Conservation (phyloP, 2,329 filamentous ascomycete species). For the Aspergillus hiratsukae region DNA sequence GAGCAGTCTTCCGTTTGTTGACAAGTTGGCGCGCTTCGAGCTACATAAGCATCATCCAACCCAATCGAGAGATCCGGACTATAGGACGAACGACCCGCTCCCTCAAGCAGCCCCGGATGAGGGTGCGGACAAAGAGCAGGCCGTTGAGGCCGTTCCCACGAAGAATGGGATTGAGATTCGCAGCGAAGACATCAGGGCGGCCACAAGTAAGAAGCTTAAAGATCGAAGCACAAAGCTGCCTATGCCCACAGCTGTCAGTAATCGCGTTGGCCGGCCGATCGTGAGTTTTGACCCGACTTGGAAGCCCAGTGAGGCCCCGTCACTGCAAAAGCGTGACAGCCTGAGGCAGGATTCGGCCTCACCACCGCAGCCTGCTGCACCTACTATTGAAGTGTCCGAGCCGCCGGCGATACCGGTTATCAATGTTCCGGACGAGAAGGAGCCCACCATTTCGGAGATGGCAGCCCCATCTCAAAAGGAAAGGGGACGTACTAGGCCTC, state of each 20-base stretch:
- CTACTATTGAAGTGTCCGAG: slow-evolving; percentile 35
- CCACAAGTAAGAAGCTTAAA: slow-evolving; percentile 82
- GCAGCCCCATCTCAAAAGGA: slow-evolving; percentile 11
- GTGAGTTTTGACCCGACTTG: slow-evolving; percentile 92
- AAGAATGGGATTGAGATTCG: slow-evolving; percentile 81
- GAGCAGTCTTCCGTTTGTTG: slow-evolving; percentile 41
- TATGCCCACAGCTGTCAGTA: slow-evolving; percentile 84
- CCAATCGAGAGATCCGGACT: slow-evolving; percentile 75
- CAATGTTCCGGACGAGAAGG: slow-evolving; percentile 46
- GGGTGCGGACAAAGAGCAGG: slow-evolving; percentile 34
- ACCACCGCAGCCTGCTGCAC: slow-evolving; percentile 45
- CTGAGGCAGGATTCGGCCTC: slow-evolving; percentile 24
- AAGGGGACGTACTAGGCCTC: slow-evolving; percentile 8
- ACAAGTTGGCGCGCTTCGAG: slow-evolving; percentile 56
- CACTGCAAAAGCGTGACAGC: slow-evolving; percentile 18
- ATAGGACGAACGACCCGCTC: slow-evolving; percentile 62
- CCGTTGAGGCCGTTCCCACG: slow-evolving; percentile 52
- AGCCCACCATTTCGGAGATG: slow-evolving; percentile 37
- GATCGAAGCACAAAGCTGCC: slow-evolving; percentile 84
- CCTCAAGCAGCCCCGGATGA: slow-evolving; percentile 22
- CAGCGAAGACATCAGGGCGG: slow-evolving; percentile 79
- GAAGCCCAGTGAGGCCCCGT: slow-evolving; percentile 53
- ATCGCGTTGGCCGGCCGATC: slow-evolving; percentile 85
- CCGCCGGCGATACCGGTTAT: slow-evolving; percentile 43
- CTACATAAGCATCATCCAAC: slow-evolving; percentile 80